Conservation (phyloP, 2,329 filamentous ascomycete genomes). For the Cyanodermella asteris region DNA sequence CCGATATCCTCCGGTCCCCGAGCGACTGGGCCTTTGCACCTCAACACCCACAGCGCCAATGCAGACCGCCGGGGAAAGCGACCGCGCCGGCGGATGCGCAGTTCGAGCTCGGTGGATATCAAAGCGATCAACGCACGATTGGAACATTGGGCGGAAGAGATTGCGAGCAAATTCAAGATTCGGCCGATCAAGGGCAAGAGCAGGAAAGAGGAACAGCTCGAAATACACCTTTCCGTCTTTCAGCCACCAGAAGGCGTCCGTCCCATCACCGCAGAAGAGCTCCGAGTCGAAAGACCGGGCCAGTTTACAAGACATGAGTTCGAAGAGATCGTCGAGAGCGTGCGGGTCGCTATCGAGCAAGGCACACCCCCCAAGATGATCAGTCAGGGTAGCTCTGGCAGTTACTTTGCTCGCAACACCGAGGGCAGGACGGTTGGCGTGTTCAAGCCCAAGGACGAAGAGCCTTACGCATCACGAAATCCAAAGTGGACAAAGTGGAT, state of each 20-base stretch:
- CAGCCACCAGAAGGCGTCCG: constrained; percentile 74
- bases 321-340: constrained; percentile 71
- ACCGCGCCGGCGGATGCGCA: constrained; percentile 32
- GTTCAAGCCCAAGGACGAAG: constrained; percentile 98
- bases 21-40: constrained; percentile 37
- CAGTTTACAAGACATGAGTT: too few relatives aligned
- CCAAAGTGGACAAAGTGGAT: constrained; percentile 99
- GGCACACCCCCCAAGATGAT: constrained; percentile 91
- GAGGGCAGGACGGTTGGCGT: constrained; percentile 91
- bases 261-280: constrained; percentile 52
- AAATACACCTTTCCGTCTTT: constrained; percentile 96
- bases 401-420: constrained; percentile 84
- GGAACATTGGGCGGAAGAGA: constrained; percentile 94
- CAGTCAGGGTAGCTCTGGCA: constrained; percentile 87
- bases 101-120: constrained; percentile 74
- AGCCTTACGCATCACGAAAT: constrained; percentile 89
- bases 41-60: too few relatives aligned
- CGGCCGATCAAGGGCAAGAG: constrained; percentile 50
- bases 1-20: constrained; percentile 43
- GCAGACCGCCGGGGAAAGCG: constrained; percentile 20
- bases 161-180: constrained; percentile 90
- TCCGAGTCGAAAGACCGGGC: constrained; percentile 46
- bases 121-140: constrained; percentile 94
- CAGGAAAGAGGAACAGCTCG: constrained; percentile 62
- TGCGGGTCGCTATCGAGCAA: constrained; percentile 72